Conservation (phyloP, 768 basidiomycete genomes). For the Calocybe cyanea region DNA sequence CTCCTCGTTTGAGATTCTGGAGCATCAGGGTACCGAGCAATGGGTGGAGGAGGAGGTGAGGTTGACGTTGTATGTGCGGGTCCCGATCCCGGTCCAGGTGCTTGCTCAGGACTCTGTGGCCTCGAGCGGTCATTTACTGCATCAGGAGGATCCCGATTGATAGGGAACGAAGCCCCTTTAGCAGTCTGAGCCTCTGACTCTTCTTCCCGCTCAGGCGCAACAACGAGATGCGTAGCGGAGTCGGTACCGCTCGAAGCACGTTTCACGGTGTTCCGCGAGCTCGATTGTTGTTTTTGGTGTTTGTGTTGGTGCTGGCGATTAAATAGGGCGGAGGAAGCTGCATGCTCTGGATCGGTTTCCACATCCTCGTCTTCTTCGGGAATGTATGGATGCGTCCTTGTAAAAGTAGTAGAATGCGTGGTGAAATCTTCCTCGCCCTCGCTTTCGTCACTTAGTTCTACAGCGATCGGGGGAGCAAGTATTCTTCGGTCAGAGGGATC, state of each 20-base stretch:
- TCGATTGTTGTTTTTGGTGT: constrained; percentile 5
- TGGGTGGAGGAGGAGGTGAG: constrained; percentile 4
- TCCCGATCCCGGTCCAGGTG: too few relatives aligned
- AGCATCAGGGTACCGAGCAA: constrained; percentile 10
- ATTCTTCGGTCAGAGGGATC: constrained; percentile 20
- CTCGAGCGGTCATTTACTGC: background rate
- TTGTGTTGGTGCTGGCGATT: constrained; percentile 1
- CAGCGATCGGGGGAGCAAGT: constrained; percentile 61
- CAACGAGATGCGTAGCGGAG: constrained; percentile 18
- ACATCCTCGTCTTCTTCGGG: constrained; percentile 69
- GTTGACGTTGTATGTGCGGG: too few relatives aligned
- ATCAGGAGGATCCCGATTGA: constrained; percentile 17
- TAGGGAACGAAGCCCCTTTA: constrained; percentile 26
- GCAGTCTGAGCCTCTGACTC: constrained; percentile 33
- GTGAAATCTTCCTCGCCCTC: constrained; percentile 55
- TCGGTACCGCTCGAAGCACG: constrained; percentile 3
- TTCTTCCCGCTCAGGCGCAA: constrained; percentile 27
- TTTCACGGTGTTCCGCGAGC: constrained; percentile 3
- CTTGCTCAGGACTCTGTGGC: too few relatives aligned
- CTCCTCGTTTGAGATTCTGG: constrained; percentile 11
- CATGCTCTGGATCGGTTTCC: constrained; percentile 23
- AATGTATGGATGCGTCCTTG: constrained; percentile 55
- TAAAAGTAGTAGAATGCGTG: constrained; percentile 30
- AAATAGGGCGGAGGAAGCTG: constrained; percentile 7
- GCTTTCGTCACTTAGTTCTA: constrained; percentile 78